phyloP scores from a whole-genome alignment of 225 moss, liverwort and hornwort genomes.

The Thuidium tamariscinum region DNA sequence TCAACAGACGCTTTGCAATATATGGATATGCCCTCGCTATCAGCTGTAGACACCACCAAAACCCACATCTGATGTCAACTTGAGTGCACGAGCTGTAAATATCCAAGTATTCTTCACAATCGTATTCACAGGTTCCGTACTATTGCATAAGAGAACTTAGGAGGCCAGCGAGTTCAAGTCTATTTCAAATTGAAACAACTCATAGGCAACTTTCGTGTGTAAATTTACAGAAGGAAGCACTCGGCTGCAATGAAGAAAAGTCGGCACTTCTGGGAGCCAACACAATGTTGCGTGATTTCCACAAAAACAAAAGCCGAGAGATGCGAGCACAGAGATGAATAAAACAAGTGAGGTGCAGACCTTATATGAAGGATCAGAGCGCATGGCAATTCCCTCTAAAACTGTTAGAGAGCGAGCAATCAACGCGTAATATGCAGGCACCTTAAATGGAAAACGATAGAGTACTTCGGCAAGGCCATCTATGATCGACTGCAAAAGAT shows the following conservation, averaged over 20 bases:
- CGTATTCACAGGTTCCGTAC: not conserved
- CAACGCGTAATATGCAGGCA: slow-evolving; percentile 63
- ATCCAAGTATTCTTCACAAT: not conserved
- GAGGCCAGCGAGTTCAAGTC: not conserved
- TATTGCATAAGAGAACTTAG: not conserved
- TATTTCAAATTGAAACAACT: not conserved
- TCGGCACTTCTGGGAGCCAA: not conserved
- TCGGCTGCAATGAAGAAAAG: not conserved
- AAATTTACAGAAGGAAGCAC: not conserved
- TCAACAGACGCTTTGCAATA: slow-evolving; percentile 56
- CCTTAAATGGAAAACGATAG: slow-evolving; percentile 47
- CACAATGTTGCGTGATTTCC: not conserved
- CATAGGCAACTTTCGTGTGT: not conserved
- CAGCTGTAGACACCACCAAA: slow-evolving; percentile 28
- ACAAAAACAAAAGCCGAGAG: not conserved
- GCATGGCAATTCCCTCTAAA: slow-evolving; percentile 63
- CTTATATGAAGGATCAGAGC: slow-evolving; percentile 60
- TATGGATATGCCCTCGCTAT: slow-evolving; percentile 65
- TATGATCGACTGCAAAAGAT: slow-evolving; percentile 47
- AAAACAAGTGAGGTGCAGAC: slow-evolving; percentile 7
- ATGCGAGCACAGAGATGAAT: not conserved
- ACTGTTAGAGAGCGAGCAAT: slow-evolving; percentile 61
- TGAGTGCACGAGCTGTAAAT: not conserved
- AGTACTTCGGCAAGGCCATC: slow-evolving; percentile 61
- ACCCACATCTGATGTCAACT: not conserved